Evolutionary conservation across 1,284 basidiomycete genomes (phyloP), one percentile per base, ranked within the genome.

Genomic region (Irpex sp.): DNA sequence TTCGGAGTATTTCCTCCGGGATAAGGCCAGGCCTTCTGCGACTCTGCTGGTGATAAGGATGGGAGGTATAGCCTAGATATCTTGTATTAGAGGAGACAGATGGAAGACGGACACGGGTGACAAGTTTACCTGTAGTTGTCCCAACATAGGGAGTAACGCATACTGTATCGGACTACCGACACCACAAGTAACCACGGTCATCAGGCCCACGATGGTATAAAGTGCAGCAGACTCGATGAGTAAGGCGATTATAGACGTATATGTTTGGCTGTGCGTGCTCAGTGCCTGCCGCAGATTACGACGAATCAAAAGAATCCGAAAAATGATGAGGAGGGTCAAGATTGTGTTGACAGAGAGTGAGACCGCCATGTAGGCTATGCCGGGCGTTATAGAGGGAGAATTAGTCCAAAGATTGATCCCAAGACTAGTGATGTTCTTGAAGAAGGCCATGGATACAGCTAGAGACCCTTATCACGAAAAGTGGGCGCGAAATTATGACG

Each of bases 21-120:
- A 68, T 73, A 77, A 77, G 2, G 77, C 80, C 19, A 75, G 74
- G 3, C 78, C 78, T n/a, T 77, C 72, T 34, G 75, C 75, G 6
- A 83, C 71, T 3, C 81, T 76, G 48, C 77, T 75, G 7, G 79
- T 76, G 54, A 75, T 74, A 34, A 75, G 58, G 31, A 75, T 64
- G 0, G 74, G 70, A 0, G 74, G 70, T 3, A 75, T 73, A 6
- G 71, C 71, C 74, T 75, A 58, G 9, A n/a, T 17, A 2, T 54
- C 13, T 21, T 34, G 56, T 19, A 37, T 38, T 40, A 3, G 34
- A n/a, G 15, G 17, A 17, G 37, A 48, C 37, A 8, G 13, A 34
- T n/a, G 37, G 9, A 26, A 59, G 4, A 5, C 5, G 13, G 19
- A 7, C 13, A 11, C n/a, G 11, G n/a, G 15, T 21, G 57, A 19